phyloP scores from a whole-genome alignment of 2,329 filamentous ascomycete genomes.

The Botrytis cinerea region DNA sequence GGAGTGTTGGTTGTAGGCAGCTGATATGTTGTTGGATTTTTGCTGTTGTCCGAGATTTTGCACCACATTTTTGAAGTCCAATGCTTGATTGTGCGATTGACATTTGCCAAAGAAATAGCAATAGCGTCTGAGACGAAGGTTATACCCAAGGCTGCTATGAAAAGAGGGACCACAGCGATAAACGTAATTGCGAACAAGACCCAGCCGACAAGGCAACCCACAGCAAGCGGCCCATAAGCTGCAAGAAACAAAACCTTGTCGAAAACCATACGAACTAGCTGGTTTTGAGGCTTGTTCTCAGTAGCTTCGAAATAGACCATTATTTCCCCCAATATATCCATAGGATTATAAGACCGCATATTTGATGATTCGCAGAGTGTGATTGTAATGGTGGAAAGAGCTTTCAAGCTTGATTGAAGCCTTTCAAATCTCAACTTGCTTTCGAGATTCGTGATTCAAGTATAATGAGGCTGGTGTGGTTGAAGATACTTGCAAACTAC shows the following conservation, averaged over 20 bases:
- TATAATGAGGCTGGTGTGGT: too few relatives aligned
- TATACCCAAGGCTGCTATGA: neutral
- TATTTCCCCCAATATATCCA: rapidly evolving
- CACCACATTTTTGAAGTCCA: neutral
- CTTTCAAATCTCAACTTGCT: neutral
- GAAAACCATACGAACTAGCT: neutral
- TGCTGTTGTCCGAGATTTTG: neutral
- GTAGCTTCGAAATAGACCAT: rapidly evolving
- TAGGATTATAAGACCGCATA: neutral
- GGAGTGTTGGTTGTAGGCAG: neutral
- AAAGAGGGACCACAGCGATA: neutral
- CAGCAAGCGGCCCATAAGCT: neutral
- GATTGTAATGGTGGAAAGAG: neutral
- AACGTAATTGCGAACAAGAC: neutral
- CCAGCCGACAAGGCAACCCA: neutral
- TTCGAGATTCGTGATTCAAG: neutral
- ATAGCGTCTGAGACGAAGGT: neutral
- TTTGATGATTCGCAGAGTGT: neutral
- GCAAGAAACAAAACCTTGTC: neutral
- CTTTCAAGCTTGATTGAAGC: too few relatives aligned
- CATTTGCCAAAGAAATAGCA: neutral
- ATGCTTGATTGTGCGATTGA: neutral
- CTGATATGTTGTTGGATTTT: neutral
- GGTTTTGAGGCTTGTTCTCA: neutral
- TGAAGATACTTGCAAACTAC: neutral